phyloP scores from a whole-genome alignment of 2,329 filamentous ascomycete species.

The Colletotrichum liaoningense region DNA sequence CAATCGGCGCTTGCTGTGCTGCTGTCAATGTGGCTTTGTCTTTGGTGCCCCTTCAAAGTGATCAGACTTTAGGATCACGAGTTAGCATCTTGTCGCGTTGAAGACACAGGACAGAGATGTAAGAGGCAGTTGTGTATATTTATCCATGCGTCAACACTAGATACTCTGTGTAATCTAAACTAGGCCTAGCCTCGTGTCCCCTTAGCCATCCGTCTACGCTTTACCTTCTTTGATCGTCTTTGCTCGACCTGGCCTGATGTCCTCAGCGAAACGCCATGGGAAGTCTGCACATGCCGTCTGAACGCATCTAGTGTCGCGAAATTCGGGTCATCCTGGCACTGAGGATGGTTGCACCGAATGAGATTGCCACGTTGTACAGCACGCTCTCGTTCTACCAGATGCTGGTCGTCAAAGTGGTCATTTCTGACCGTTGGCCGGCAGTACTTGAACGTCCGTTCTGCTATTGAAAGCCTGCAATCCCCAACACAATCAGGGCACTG shows the following conservation, averaged over 20 bases:
- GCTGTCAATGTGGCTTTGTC: background rate
- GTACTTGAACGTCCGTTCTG: constrained; percentile 36
- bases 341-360: constrained; percentile 36
- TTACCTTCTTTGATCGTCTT: background rate
- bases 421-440: constrained; percentile 36
- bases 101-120: background rate
- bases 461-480: constrained; percentile 28
- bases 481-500: constrained; percentile 38
- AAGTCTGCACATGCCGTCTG: background rate
- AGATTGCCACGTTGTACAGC: constrained; percentile 28
- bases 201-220: constrained; percentile 8
- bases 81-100: background rate
- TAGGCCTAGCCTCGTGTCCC: background rate
- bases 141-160: background rate
- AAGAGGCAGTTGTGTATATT: background rate
- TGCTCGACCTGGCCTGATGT: background rate
- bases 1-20: background rate
- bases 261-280: background rate
- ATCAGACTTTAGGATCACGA: background rate
- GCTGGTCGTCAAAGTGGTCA: constrained; percentile 39
- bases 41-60: background rate
- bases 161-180: background rate
- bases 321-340: constrained; percentile 26
- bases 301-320: background rate
- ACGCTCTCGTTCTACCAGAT: constrained; percentile 36